Conservation (phyloP, 345 rosid species). For the Hibiscus mutabilis region DNA sequence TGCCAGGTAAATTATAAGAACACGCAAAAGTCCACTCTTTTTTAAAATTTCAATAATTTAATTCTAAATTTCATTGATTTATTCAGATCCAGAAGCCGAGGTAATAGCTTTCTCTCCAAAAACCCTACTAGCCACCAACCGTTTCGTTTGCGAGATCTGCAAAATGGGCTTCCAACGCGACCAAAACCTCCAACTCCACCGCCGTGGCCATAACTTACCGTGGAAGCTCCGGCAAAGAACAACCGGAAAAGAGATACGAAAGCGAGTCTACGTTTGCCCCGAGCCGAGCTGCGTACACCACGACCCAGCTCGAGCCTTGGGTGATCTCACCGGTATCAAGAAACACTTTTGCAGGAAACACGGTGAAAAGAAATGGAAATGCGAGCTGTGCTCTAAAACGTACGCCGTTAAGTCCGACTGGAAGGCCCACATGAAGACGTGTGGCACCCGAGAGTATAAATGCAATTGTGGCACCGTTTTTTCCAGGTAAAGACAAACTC, state of each 20-base stretch:
- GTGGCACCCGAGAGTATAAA: slow-evolving; percentile 63
- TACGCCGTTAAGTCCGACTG: slow-evolving; percentile 78
- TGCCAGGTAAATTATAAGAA: slow-evolving; percentile 47
- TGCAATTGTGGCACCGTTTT: slow-evolving; percentile 72
- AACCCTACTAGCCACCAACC: slow-evolving; percentile 47
- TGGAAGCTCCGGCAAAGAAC: slow-evolving; percentile 65
- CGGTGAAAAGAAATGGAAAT: slow-evolving; percentile 79
- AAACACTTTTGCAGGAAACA: slow-evolving; percentile 72
- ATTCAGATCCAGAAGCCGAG: slow-evolving; percentile 65
- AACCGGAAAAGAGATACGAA: slow-evolving; percentile 38
- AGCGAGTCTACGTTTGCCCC: slow-evolving; percentile 71
- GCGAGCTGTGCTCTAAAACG: slow-evolving; percentile 68
- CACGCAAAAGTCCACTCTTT: background rate
- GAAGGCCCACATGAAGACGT: slow-evolving; percentile 73
- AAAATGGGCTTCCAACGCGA: slow-evolving; percentile 71
- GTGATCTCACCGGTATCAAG: slow-evolving; percentile 76
- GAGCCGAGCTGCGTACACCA: slow-evolving; percentile 65
- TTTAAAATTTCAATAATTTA: background rate
- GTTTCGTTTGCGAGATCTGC: slow-evolving; percentile 79
- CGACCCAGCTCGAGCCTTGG: slow-evolving; percentile 61
- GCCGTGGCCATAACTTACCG: slow-evolving; percentile 70
- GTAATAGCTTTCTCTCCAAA: slow-evolving; percentile 64
- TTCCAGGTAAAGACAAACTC: slow-evolving; percentile 38
- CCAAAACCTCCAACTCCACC: slow-evolving; percentile 74
- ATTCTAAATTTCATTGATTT: background rate